Evolutionary conservation across 2,329 filamentous ascomycete genomes (phyloP).

Genomic region (Chaetomium sp.): DNA sequence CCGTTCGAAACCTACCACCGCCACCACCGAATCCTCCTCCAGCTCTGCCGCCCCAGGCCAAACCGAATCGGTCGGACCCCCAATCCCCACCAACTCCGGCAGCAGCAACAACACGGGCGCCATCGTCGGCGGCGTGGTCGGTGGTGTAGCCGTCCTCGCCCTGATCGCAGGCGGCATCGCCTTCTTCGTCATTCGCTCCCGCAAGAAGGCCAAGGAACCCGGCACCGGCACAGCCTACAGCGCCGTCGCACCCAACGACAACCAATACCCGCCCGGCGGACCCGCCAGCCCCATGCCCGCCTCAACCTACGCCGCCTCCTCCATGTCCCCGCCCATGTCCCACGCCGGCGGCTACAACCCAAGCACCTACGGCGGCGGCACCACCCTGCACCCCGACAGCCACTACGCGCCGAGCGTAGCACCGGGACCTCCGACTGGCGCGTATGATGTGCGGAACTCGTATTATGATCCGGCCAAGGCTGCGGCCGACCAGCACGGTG

Average conservation of each 20-base stretch:
- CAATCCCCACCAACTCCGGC: not conserved
- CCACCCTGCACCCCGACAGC: not conserved
- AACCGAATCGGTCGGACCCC: not conserved
- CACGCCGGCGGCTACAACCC: slow-evolving; percentile 7
- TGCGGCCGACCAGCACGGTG: slow-evolving; percentile 2
- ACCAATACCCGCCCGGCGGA: slow-evolving; percentile 3
- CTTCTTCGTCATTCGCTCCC: slow-evolving; percentile 24
- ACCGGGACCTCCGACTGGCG: not conserved
- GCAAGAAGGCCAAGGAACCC: slow-evolving; percentile 21
- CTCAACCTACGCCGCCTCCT: slow-evolving; percentile 2
- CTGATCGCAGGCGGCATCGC: slow-evolving; percentile 21
- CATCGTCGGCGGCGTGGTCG: slow-evolving; percentile 29
- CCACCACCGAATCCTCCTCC: not conserved
- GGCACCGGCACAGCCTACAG: slow-evolving; percentile 13
- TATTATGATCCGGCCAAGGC: slow-evolving; percentile 18
- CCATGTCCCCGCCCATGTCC: slow-evolving; percentile 9
- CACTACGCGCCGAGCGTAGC: slow-evolving; percentile 7
- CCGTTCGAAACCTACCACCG: not conserved
- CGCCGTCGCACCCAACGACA: slow-evolving; percentile 15
- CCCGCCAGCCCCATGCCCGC: not conserved
- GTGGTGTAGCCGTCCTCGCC: slow-evolving; percentile 24
- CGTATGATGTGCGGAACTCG: slow-evolving; percentile 13
- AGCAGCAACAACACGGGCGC: slow-evolving; percentile 22
- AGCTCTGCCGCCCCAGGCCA: not conserved
- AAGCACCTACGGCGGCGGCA: not conserved